phyloP scores from a whole-genome alignment of 1,284 basidiomycete genomes.

The Trametes sp. region DNA sequence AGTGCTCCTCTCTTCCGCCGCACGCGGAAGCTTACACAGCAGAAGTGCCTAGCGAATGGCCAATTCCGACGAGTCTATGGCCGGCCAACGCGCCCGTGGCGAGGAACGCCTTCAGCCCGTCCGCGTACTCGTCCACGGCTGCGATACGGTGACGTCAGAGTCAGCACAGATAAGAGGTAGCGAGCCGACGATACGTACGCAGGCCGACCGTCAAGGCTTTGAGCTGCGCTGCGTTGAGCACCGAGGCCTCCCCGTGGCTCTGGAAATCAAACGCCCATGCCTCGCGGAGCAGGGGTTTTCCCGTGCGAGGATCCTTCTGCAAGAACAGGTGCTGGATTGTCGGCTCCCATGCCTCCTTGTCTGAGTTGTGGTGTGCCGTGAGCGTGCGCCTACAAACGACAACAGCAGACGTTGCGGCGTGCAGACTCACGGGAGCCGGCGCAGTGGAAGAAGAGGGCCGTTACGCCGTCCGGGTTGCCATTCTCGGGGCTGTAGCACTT shows the following conservation, averaged over 20 bases:
- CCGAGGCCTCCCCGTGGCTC: conserved; percentile 18
- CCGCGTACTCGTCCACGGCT: conserved; percentile 18
- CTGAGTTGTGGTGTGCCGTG: background rate
- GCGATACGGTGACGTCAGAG: background rate
- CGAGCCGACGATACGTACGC: background rate
- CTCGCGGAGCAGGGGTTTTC: conserved; percentile 15
- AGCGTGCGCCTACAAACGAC: background rate
- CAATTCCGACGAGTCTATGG: conserved; percentile 17
- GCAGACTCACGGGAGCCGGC: conserved; percentile 19
- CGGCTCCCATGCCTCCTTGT: conserved; percentile 24
- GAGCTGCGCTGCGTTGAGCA: conserved; percentile 9
- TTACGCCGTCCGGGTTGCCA: conserved; percentile 15
- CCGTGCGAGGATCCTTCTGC: background rate
- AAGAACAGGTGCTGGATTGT: conserved; percentile 10
- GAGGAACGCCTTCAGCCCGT: conserved; percentile 11
- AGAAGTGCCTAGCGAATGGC: conserved; percentile 15
- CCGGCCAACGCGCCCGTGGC: conserved; percentile 9
- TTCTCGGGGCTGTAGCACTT: conserved; percentile 19
- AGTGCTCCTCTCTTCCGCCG: background rate
- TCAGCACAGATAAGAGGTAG: background rate
- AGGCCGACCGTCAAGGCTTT: background rate
- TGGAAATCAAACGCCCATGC: conserved; percentile 25
- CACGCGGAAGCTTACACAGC: conserved; percentile 5
- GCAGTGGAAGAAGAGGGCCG: conserved; percentile 23
- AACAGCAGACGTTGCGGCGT: background rate